phyloP scores from a whole-genome alignment of 768 basidiomycete genomes.

The Xanthoconium purpureum region DNA sequence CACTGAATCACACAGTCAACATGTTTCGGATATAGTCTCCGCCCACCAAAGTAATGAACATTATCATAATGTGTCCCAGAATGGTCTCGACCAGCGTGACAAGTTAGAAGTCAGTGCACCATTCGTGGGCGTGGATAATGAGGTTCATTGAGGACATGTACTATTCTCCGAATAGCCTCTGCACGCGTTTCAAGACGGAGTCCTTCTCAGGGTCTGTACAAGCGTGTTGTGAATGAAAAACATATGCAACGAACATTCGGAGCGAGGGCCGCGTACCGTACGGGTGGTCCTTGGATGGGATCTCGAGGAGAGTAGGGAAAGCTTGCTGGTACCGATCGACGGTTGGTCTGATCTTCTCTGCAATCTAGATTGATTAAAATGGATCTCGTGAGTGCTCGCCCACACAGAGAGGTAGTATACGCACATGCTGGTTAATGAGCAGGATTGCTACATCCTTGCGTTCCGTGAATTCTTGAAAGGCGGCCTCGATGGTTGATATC shows the following conservation, averaged over 20 bases:
- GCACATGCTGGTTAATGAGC: constrained; percentile 96
- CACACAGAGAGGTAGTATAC: constrained; percentile 26
- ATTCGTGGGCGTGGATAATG: constrained; percentile 9
- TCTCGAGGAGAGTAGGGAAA: constrained; percentile 95
- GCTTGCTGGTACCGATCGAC: constrained; percentile 95
- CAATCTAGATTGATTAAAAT: constrained; percentile 56
- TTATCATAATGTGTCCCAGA: constrained; percentile 22
- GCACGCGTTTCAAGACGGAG: constrained; percentile 92
- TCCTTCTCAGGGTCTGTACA: constrained; percentile 88
- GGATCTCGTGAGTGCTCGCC: constrained; percentile 8
- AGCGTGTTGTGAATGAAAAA: constrained; percentile 19
- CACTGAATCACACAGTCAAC: constrained; percentile 7
- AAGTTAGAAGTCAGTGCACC: constrained; percentile 6
- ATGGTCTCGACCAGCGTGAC: constrained; percentile 18
- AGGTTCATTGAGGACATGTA: constrained; percentile 14
- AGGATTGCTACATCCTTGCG: constrained; percentile 94
- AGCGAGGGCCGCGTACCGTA: constrained; percentile 62
- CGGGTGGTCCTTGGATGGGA: constrained; percentile 97
- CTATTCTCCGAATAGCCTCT: constrained; percentile 93
- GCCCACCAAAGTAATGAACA: constrained; percentile 25
- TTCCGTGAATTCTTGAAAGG: constrained; percentile 93
- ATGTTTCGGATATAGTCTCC: constrained; percentile 14
- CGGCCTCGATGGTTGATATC: constrained; percentile 82
- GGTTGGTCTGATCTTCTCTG: constrained; percentile 93
- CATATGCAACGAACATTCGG: background rate